A percentile compares a stretch with the other conserved stretches of the same genome.
Conservation (phyloP, 2,329 filamentous ascomycete species). For the Colletotrichum incanum region DNA sequence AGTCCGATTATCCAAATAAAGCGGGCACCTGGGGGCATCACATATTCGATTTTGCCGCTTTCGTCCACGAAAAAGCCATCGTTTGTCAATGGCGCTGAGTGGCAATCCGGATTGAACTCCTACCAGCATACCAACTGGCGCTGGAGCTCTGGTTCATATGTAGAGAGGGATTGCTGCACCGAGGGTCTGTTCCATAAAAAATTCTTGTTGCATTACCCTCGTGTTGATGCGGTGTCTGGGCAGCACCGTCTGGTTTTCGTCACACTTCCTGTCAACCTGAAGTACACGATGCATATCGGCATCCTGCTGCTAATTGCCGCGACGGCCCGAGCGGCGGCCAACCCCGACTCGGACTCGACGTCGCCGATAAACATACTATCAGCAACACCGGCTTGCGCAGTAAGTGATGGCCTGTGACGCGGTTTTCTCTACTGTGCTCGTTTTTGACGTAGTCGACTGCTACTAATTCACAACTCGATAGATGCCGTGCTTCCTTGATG, state of each 20-base stretch:
- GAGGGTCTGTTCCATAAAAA: background rate
- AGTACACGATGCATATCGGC: slow-evolving; percentile 2
- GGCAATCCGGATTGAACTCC: background rate
- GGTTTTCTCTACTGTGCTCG: background rate
- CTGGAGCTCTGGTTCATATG: background rate
- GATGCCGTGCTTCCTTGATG: slow-evolving; percentile 36
- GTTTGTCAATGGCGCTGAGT: slow-evolving; percentile 2
- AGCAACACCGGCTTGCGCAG: slow-evolving; percentile 28
- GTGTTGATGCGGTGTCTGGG: background rate
- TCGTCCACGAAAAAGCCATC: slow-evolving; percentile 10
- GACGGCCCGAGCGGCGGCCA: background rate
- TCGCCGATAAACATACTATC: slow-evolving; percentile 8
- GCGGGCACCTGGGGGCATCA: background rate
- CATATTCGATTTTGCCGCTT: slow-evolving; percentile 7
- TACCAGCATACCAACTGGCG: background rate
- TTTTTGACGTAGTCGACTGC: background rate
- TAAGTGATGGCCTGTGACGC: background rate
- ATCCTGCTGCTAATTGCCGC: slow-evolving; percentile 5
- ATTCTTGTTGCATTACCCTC: background rate
- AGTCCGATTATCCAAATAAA: background rate
- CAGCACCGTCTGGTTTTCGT: background rate
- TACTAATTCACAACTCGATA: background rate
- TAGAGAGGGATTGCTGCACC: background rate
- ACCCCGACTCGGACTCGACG: background rate
- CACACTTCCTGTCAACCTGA: background rate